Percentiles rank a stretch among this genome's conserved stretches.
These are phyloP conservation scores for Nyctanthes arbortristis DNA, from an alignment of 257 asterid species.

Conservation along the genomic window DNA sequence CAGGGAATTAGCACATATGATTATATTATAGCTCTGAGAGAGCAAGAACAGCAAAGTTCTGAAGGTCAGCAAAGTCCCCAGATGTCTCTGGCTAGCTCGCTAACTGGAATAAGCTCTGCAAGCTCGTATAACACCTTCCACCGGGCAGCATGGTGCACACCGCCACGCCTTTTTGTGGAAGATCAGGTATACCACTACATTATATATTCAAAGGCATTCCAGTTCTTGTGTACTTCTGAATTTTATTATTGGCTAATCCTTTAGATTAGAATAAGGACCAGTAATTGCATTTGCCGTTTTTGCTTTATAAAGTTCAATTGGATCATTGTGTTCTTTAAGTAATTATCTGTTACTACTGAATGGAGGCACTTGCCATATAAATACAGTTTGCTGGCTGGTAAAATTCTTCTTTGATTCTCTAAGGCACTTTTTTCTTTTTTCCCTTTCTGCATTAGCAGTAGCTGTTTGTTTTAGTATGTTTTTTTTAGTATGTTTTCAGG, in stretches of 20 bases:
- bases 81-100: constrained; percentile 87
- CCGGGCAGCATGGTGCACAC: constrained; percentile 98
- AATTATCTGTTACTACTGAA: no score
- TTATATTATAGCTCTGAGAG: constrained; percentile 94
- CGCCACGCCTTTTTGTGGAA: constrained; percentile 93
- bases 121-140: constrained; percentile 89
- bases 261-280: not conserved
- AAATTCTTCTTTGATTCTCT: not conserved
- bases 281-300: not conserved
- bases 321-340: no score
- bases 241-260: not conserved
- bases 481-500: not conserved
- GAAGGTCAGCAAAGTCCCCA: constrained; percentile 94
- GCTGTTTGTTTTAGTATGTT: no score
- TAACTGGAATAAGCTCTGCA: constrained; percentile 88
- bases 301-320: no score
- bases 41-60: constrained; percentile 81
- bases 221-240: not conserved
- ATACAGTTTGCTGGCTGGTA: not conserved
- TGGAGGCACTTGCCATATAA: not conserved
- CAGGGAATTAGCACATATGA: constrained; percentile 98
- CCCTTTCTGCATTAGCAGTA: not conserved
- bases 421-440: not conserved
- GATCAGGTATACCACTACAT: constrained; percentile 68
- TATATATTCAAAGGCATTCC: not conserved